phyloP scores from a whole-genome alignment of 1,284 basidiomycete species.

The Ustilago curta region DNA sequence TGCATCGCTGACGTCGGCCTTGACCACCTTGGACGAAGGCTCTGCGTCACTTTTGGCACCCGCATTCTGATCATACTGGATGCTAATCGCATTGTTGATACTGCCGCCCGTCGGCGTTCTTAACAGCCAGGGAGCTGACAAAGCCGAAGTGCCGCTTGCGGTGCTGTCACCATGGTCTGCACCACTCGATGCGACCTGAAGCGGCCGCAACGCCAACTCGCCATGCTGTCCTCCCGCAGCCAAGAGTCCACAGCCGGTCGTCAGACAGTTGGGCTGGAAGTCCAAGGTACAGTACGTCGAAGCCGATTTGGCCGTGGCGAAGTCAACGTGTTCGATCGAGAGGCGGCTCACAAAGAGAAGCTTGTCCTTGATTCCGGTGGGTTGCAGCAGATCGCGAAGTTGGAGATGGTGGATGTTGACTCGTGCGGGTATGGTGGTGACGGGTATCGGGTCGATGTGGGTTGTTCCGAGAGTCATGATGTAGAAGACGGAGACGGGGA shows the following conservation, averaged over 20 bases:
- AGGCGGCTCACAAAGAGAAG: conserved; percentile 54
- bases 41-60: no score
- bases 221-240: conserved; percentile 85
- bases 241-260: conserved; percentile 73
- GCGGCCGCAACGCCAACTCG: conserved; percentile 78
- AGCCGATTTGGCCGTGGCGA: conserved; percentile 59
- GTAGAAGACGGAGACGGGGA: background rate
- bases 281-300: conserved; percentile 78
- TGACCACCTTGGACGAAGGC: background rate
- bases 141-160: conserved; percentile 6
- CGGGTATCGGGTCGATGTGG: conserved; percentile 21
- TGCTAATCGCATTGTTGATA: conserved; percentile 83
- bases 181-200: conserved; percentile 67
- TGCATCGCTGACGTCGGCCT: conserved; percentile 24
- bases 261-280: conserved; percentile 75
- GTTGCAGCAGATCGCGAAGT: conserved; percentile 56
- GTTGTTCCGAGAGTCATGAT: conserved; percentile 36
- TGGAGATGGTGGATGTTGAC: conserved; percentile 59
- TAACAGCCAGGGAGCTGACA: conserved; percentile 57
- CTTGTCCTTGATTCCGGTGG: conserved; percentile 40
- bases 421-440: conserved; percentile 42
- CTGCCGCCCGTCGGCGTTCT: conserved; percentile 75
- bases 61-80: conserved; percentile 43
- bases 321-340: conserved; percentile 55
- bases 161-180: conserved; percentile 11